A percentile compares a stretch with the other conserved stretches of the same genome.
These are phyloP conservation scores for Plectosphaerella sp. DNA, from an alignment of 2,329 filamentous ascomycete genomes.

Conservation along the genomic window DNA sequence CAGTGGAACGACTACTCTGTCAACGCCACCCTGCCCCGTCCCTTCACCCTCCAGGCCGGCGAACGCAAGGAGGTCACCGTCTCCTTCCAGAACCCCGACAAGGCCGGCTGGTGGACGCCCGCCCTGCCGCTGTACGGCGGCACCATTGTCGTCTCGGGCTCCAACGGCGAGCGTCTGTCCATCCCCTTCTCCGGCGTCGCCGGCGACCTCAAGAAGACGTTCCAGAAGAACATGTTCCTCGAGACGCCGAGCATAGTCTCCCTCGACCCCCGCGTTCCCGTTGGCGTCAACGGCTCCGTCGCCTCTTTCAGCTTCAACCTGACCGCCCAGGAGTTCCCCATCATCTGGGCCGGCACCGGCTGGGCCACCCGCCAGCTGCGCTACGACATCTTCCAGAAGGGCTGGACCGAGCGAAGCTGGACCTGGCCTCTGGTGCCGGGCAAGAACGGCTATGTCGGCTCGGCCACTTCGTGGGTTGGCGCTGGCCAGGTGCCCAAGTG, in stretches of 20 bases:
- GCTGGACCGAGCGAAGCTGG: conserved; percentile 21
- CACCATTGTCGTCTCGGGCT: conserved; percentile 16
- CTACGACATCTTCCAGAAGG: conserved; percentile 18
- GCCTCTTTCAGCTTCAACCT: conserved; percentile 11
- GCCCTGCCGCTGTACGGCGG: background rate
- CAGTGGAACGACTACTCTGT: conserved; percentile 4
- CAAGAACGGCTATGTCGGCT: conserved; percentile 21
- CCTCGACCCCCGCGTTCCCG: conserved; percentile 5
- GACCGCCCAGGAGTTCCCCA: conserved; percentile 15
- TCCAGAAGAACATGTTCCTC: conserved; percentile 1
- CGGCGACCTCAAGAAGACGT: conserved; percentile 9
- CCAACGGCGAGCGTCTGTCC: conserved; percentile 33
- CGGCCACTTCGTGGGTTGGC: conserved; percentile 2
- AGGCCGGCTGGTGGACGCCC: background rate
- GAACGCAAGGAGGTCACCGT: conserved; percentile 1
- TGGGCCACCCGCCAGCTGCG: conserved; percentile 11
- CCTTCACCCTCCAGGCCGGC: background rate
- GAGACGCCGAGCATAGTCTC: conserved; percentile 1
- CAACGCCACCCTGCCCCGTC: background rate
- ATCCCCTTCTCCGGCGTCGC: conserved; percentile 31
- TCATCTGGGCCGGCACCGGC: conserved; percentile 11
- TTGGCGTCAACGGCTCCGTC: conserved; percentile 6
- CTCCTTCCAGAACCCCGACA: background rate
- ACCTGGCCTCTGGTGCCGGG: conserved; percentile 19
- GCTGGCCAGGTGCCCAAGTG: background rate